Percentiles rank a stretch among this genome's conserved stretches.
These are phyloP conservation scores for Quercus phellos DNA, from an alignment of 331 rosid genomes.

Conservation along the genomic window DNA sequence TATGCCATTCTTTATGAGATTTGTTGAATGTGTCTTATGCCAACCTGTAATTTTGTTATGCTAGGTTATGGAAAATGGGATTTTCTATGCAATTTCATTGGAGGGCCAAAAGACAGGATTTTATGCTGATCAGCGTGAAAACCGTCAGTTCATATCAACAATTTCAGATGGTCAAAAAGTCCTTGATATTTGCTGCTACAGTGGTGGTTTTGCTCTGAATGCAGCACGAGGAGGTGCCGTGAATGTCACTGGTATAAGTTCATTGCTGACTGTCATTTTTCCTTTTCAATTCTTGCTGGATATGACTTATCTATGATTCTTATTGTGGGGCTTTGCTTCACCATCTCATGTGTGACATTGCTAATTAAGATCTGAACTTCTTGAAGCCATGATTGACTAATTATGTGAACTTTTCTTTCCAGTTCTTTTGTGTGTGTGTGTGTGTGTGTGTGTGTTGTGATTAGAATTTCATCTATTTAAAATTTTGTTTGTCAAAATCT, in stretches of 20 bases:
- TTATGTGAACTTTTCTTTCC: neutral
- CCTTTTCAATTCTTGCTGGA: neutral
- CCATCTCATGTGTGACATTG: neutral
- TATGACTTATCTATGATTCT: conserved; percentile 9
- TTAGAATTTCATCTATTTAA: neutral
- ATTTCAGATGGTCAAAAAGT: conserved; percentile 66
- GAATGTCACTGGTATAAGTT: conserved; percentile 63
- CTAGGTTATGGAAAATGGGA: conserved; percentile 74
- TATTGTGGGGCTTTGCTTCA: neutral
- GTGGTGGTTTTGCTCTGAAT: conserved; percentile 89
- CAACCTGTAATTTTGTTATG: conserved; percentile 11
- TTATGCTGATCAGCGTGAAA: conserved; percentile 89
- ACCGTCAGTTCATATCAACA: conserved; percentile 70
- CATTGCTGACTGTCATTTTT: neutral
- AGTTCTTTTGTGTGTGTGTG: too few relatives aligned
- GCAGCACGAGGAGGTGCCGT: conserved; percentile 72
- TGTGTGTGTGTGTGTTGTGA: neutral
- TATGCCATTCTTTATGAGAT: conserved; percentile 9
- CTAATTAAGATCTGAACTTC: neutral
- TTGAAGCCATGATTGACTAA: neutral
- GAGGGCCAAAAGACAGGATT: conserved; percentile 96
- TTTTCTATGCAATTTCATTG: conserved; percentile 66
- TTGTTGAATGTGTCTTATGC: conserved; percentile 10
- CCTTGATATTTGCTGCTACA: conserved; percentile 92
- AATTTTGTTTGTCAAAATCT: neutral